These are phyloP conservation scores for Bipolaris victoriae DNA, from an alignment of 2,329 filamentous ascomycete genomes.

Conservation along the genomic window DNA sequence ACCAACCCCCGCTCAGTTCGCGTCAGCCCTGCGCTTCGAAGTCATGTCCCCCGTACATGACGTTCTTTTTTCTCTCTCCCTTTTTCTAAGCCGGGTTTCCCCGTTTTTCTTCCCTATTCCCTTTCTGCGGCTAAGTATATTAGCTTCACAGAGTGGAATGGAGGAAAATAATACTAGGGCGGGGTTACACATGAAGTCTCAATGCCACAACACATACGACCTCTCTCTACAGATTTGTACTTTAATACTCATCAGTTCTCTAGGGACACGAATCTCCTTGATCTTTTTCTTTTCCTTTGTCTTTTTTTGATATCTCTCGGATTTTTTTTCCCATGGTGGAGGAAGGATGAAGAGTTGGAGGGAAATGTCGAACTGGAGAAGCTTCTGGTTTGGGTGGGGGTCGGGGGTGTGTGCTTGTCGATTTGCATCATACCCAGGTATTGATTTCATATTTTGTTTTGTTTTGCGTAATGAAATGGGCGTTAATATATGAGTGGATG, in stretches of 20 bases:
- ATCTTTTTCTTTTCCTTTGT: not conserved
- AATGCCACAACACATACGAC: not conserved
- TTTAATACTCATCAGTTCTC: slow-evolving; percentile 1
- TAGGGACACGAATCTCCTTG: slow-evolving; percentile 4
- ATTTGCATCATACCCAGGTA: slow-evolving; percentile 10
- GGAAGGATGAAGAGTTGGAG: not conserved
- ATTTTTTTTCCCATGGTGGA: not conserved
- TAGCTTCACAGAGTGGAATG: too few species aligned
- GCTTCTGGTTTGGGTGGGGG: not conserved
- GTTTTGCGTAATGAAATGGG: not conserved
- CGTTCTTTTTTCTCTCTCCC: not conserved
- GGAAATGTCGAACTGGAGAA: not conserved
- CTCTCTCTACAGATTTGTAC: slow-evolving; percentile 1
- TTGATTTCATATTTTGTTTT: not conserved
- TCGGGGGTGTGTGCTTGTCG: not conserved
- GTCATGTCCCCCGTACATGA: not conserved
- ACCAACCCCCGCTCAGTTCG: not conserved
- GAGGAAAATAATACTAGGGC: not conserved
- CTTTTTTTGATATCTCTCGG: not conserved
- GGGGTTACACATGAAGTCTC: not conserved
- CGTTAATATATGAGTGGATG: not conserved
- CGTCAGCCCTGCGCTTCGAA: not conserved
- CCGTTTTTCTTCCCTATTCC: not conserved
- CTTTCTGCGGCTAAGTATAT: not conserved
- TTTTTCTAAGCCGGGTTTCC: not conserved